phyloP scores from a whole-genome alignment of 2,329 filamentous ascomycete species.

The Domatiomyces globalis region DNA sequence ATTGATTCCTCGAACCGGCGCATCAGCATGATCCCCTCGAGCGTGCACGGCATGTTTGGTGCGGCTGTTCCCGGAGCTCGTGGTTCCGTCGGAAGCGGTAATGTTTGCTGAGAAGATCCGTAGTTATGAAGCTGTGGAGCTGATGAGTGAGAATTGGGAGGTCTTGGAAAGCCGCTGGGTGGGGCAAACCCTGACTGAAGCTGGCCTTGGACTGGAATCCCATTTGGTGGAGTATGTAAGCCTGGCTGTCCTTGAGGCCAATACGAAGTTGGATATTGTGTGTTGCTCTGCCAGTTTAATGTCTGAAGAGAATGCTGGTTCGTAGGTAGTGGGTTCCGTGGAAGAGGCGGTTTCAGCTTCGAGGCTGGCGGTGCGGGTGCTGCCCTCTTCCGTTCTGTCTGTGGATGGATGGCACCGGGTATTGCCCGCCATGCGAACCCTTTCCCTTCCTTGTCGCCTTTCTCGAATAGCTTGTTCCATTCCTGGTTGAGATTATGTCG shows the following conservation, averaged over 20 bases:
- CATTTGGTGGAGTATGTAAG: conserved; percentile 14
- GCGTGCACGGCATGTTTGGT: conserved; percentile 14
- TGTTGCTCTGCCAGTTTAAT: conserved; percentile 15
- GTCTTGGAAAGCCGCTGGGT: conserved; percentile 1
- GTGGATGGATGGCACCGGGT: conserved; percentile 26
- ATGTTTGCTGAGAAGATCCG: conserved; percentile 3
- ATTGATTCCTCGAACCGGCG: conserved; percentile 12
- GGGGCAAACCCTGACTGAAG: conserved; percentile 2
- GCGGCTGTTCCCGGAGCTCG: conserved; percentile 7
- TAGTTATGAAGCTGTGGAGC: background rate
- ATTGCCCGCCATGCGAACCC: conserved; percentile 51
- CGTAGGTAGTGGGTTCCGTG: conserved; percentile 9
- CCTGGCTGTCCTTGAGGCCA: conserved; percentile 3
- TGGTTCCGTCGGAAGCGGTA: conserved; percentile 3
- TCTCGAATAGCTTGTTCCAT: conserved; percentile 41
- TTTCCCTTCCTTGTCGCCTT: conserved; percentile 47
- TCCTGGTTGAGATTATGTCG: conserved; percentile 48
- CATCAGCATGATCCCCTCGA: conserved; percentile 11
- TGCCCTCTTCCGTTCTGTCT: conserved; percentile 14
- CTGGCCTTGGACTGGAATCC: conserved; percentile 10
- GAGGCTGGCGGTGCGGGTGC: conserved; percentile 11
- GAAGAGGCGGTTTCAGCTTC: conserved; percentile 14
- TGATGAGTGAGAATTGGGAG: background rate
- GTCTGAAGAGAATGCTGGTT: conserved; percentile 7
- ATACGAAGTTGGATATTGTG: conserved; percentile 12